phyloP scores from a whole-genome alignment of 179 eudicot genomes.

The Camellia oleifera region DNA sequence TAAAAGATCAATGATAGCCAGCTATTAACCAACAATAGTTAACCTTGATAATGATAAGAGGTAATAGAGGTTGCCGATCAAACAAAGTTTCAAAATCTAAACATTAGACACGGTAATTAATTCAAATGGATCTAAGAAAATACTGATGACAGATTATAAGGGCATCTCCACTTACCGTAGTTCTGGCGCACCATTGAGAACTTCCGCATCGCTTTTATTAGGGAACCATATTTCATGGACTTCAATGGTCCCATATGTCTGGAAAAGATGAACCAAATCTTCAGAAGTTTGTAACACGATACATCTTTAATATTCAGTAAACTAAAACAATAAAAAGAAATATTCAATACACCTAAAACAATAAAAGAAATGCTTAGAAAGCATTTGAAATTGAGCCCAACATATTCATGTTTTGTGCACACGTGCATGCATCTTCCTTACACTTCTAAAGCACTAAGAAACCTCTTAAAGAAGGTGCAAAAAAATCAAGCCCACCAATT shows the following conservation, averaged over 20 bases:
- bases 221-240: slow-evolving; percentile 56
- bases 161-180: slow-evolving; percentile 52
- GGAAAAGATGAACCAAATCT: slow-evolving; percentile 12
- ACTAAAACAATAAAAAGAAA: not conserved
- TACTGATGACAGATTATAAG: not conserved
- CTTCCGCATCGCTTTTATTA: slow-evolving; percentile 64
- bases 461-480: not conserved
- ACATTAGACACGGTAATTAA: not conserved
- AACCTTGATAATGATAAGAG: not conserved
- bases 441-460: not conserved
- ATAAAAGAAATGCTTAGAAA: not conserved
- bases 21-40: not conserved
- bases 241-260: slow-evolving; percentile 90
- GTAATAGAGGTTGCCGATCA: not conserved
- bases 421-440: not conserved
- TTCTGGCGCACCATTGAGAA: slow-evolving; percentile 81
- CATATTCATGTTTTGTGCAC: not conserved
- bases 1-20: not conserved
- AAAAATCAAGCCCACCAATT: not conserved
- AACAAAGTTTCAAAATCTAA: not conserved
- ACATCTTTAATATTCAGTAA: not conserved
- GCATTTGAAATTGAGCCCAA: not conserved
- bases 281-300: not conserved
- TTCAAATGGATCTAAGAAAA: not conserved
- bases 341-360: not conserved